phyloP scores from a whole-genome alignment of 805 yeast species.

The Starmerella roubikii region DNA sequence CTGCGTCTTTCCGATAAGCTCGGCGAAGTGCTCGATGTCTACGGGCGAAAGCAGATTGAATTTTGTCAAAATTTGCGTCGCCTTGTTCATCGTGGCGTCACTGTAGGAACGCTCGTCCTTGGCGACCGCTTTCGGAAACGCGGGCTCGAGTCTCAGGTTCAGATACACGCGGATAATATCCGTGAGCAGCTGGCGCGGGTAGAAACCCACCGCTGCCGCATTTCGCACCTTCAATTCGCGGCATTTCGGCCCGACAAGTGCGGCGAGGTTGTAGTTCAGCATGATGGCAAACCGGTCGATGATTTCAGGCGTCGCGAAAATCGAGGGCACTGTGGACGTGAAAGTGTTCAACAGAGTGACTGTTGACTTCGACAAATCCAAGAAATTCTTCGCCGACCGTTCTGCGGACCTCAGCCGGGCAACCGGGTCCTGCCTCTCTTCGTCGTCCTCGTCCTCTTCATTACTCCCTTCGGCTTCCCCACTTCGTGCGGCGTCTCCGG shows the following conservation, averaged over 20 bases:
- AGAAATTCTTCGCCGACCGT: conserved; percentile 62
- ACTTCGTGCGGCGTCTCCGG: background rate
- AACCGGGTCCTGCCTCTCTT: conserved; percentile 30
- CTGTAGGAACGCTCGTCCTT: conserved; percentile 85
- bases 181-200: conserved; percentile 58
- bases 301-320: conserved; percentile 76
- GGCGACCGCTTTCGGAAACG: conserved; percentile 69
- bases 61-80: conserved; percentile 48
- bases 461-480: conserved; percentile 21
- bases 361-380: conserved; percentile 73
- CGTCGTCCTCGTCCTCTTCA: conserved; percentile 41
- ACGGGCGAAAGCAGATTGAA: conserved; percentile 42
- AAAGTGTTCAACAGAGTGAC: conserved; percentile 66
- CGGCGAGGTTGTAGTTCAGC: conserved; percentile 82
- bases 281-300: conserved; percentile 91
- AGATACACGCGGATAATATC: conserved; percentile 63
- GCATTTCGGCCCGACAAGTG: conserved; percentile 93
- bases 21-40: conserved; percentile 46
- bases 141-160: conserved; percentile 49
- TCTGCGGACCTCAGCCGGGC: conserved; percentile 50
- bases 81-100: conserved; percentile 51
- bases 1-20: conserved; percentile 39
- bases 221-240: conserved; percentile 70
- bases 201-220: conserved; percentile 72
- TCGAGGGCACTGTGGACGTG: conserved; percentile 72